These are phyloP conservation scores for Hirsutella thompsonii DNA, from an alignment of 2,329 filamentous ascomycete genomes.

Conservation along the genomic window DNA sequence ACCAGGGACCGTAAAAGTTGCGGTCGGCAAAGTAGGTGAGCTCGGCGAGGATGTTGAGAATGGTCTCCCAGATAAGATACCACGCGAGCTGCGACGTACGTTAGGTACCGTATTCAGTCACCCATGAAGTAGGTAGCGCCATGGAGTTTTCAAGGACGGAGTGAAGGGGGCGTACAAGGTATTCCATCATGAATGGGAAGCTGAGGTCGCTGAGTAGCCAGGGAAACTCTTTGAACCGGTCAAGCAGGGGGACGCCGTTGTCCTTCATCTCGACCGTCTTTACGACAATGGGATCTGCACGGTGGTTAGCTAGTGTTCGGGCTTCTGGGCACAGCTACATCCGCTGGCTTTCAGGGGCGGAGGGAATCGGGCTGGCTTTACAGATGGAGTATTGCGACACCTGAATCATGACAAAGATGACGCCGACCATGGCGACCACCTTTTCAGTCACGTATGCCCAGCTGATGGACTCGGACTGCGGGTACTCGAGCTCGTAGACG, in stretches of 20 bases:
- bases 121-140: too few relatives aligned
- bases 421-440: conserved; percentile 53
- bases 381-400: conserved; percentile 64
- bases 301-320: conserved; percentile 3
- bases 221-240: conserved; percentile 55
- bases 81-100: conserved; percentile 45
- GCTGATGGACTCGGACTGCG: conserved; percentile 52
- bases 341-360: too few relatives aligned
- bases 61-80: conserved; percentile 72
- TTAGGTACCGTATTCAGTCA: too few relatives aligned
- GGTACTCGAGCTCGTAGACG: conserved; percentile 70
- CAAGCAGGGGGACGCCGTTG: conserved; percentile 42
- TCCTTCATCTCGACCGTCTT: conserved; percentile 56
- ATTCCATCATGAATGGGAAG: conserved; percentile 70
- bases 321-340: too few relatives aligned
- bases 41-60: conserved; percentile 65
- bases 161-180: conserved; percentile 32
- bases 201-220: conserved; percentile 64
- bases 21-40: conserved; percentile 66
- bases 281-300: conserved; percentile 53
- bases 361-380: conserved; percentile 9
- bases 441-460: conserved; percentile 70
- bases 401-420: conserved; percentile 69
- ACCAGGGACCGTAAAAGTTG: conserved; percentile 56
- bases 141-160: too few relatives aligned